A percentile compares a stretch with the other conserved stretches of the same genome.
Conservation (phyloP, 2,329 filamentous ascomycete species). For the Neonectria coccinea region DNA sequence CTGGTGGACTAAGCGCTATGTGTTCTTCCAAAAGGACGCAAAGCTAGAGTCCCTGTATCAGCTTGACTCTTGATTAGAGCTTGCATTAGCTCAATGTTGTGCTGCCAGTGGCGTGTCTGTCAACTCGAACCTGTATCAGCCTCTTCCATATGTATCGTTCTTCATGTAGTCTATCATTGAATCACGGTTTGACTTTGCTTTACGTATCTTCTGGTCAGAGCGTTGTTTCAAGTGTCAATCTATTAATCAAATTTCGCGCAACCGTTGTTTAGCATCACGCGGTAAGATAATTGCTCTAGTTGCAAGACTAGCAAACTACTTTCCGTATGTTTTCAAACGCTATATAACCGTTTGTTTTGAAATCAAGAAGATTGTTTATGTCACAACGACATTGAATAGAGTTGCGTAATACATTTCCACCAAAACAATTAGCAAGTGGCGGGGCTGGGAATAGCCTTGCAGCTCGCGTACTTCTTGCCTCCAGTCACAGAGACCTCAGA, state of each 20-base stretch:
- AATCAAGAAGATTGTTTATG: neutral
- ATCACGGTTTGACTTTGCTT: fast-evolving
- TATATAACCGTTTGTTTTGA: too few species aligned
- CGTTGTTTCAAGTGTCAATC: too few species aligned
- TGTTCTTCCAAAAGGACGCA: conserved; percentile 45
- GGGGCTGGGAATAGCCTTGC: conserved; percentile 9
- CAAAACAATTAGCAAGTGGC: conserved; percentile 16
- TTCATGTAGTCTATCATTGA: too few species aligned
- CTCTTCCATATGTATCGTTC: too few species aligned
- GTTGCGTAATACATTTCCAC: neutral
- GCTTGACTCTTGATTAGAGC: conserved; percentile 2
- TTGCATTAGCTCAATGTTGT: neutral
- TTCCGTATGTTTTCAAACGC: too few species aligned
- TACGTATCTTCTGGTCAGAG: too few species aligned
- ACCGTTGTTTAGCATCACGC: too few species aligned
- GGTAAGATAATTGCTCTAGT: neutral
- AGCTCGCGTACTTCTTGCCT: conserved; percentile 20
- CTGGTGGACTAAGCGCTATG: conserved; percentile 47
- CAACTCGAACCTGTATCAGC: neutral
- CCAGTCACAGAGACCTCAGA: conserved; percentile 25
- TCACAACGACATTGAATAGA: neutral
- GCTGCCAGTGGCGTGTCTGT: neutral
- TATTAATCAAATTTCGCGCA: too few species aligned
- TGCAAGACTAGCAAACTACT: neutral
- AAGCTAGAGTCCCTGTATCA: neutral